Percentiles rank a stretch among this genome's conserved stretches.
These are phyloP conservation scores for Violaceomyces palustris DNA, from an alignment of 1,284 basidiomycete species.

Conservation along the genomic window DNA sequence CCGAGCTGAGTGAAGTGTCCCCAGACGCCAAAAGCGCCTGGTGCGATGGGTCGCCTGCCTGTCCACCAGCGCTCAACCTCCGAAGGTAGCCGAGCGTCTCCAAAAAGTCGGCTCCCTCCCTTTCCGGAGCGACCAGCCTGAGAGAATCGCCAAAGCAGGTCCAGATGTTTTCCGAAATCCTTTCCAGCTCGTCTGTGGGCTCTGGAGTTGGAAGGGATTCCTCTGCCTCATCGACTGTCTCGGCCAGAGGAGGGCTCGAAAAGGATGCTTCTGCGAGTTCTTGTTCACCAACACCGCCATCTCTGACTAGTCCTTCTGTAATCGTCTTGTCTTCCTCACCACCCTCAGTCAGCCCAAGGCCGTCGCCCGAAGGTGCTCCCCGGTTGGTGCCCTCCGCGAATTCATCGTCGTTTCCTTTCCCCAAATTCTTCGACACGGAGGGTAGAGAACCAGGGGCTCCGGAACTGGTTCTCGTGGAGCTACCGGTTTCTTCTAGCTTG, in stretches of 20 bases:
- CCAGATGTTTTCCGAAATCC: slow-evolving; percentile 38
- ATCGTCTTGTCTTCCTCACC: too few species aligned
- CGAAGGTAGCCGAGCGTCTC: slow-evolving; percentile 34
- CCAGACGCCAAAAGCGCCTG: slow-evolving; percentile 6
- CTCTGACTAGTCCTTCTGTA: too few species aligned
- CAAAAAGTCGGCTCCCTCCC: slow-evolving; percentile 24
- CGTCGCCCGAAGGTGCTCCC: too few species aligned
- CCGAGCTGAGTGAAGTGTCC: slow-evolving; percentile 27
- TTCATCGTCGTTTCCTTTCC: too few species aligned
- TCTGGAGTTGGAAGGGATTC: slow-evolving; percentile 10
- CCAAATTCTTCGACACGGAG: too few species aligned
- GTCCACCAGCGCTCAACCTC: slow-evolving; percentile 13
- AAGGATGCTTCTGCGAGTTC: too few species aligned
- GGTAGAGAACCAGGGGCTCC: too few species aligned
- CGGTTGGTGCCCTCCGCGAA: too few species aligned
- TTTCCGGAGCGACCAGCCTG: slow-evolving; percentile 29
- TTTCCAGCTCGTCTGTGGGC: slow-evolving; percentile 38
- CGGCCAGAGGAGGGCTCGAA: too few species aligned
- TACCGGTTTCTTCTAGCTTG: not conserved
- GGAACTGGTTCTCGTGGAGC: not conserved
- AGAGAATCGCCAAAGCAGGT: slow-evolving; percentile 40
- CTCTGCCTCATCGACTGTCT: too few species aligned
- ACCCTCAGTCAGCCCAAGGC: too few species aligned
- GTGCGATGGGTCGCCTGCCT: not conserved
- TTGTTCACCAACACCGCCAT: too few species aligned